A percentile compares a stretch with the other conserved stretches of the same genome.
Conservation (phyloP, 2,329 filamentous ascomycete species). For the Aspergillus niger region DNA sequence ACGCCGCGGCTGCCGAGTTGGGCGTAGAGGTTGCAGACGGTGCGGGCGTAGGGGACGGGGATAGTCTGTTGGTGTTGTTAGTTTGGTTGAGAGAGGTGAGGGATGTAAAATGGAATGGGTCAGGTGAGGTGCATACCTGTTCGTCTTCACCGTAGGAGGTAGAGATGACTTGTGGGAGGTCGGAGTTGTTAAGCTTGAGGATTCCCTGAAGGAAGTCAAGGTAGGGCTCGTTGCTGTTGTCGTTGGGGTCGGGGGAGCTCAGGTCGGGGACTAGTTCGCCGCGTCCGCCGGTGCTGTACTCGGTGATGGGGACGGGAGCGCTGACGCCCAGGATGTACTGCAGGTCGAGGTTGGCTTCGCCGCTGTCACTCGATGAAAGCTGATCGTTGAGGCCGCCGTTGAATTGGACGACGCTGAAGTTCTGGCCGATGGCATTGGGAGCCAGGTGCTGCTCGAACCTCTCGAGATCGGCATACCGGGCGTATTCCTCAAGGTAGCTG, state of each 20-base stretch:
- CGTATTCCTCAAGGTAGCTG: slow-evolving; percentile 53
- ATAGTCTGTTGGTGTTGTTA: slow-evolving; percentile 28
- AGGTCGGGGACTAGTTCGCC: slow-evolving; percentile 51
- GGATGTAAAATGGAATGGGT: too few relatives aligned
- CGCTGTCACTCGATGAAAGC: slow-evolving; percentile 41
- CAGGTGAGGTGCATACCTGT: slow-evolving; percentile 28
- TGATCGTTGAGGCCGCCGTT: slow-evolving; percentile 45
- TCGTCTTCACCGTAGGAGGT: slow-evolving; percentile 47
- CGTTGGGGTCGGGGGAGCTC: slow-evolving; percentile 44
- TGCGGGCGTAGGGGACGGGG: slow-evolving; percentile 38
- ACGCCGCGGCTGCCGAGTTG: slow-evolving; percentile 56
- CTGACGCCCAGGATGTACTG: slow-evolving; percentile 52
- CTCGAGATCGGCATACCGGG: slow-evolving; percentile 49
- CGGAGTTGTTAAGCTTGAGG: slow-evolving; percentile 30
- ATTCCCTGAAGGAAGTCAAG: slow-evolving; percentile 39
- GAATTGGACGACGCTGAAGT: slow-evolving; percentile 47
- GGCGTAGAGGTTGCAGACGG: slow-evolving; percentile 48
- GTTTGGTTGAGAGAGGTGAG: neutral
- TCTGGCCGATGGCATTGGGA: slow-evolving; percentile 44
- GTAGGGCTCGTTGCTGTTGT: slow-evolving; percentile 52
- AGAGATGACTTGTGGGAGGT: slow-evolving; percentile 42
- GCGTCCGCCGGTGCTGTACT: slow-evolving; percentile 52
- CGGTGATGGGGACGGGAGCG: slow-evolving; percentile 47
- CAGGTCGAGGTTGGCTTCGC: slow-evolving; percentile 55
- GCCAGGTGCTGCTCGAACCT: slow-evolving; percentile 44